Base-by-base conservation (phyloP, 441 rosid genomes). In the Adansonia gregorii region DNA sequence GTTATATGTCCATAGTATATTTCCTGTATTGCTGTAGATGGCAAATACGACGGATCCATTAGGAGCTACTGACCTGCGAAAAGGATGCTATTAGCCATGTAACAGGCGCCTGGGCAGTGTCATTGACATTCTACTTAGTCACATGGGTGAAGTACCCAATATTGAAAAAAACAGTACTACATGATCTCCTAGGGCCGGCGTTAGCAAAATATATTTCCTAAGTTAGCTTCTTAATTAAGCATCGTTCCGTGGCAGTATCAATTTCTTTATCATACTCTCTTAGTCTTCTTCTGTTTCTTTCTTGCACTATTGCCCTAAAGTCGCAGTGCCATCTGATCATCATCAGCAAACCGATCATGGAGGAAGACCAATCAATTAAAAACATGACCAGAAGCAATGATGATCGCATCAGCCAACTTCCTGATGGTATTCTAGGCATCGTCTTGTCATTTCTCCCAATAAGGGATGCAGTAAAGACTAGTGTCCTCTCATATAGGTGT, bases 31-130 rank as follows among this genome's bases (percentile, higher is more conserved):
- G 8, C 81, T 85, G 51, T 83, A 60, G 54, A 86, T 54, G 1
- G 86, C 87, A 46, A 86, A 86, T 6, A 31, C 35, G 35, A 81
- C 6, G 2, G 85, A 86, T 56, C 90, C 85, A 48, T 55, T 22
- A 5, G 14, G 3, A 27, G 52, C 46, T 1, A 84, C 55, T 31
- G 35, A 31, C 35, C 35, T 31, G 2, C 35, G 35, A 31, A 31
- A 31, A 31, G 35, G 35, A 31, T 31, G 35, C 35, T 31, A 31
- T 31, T 31, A 31, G 35, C 35, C 35, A 31, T 1, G 82, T 79
- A 14, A 75, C 87, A 4, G 87, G 86, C 17, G 75, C 85, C 0
- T 46, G 51, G 3, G 82, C 43, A 6, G 76, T 61, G 3, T 24
- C 79, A 31, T 79, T 79, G 78, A 39, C 43, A 39, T 39, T 39